phyloP scores from a whole-genome alignment of 2,329 filamentous ascomycete species.

The Aspergillus terreus region DNA sequence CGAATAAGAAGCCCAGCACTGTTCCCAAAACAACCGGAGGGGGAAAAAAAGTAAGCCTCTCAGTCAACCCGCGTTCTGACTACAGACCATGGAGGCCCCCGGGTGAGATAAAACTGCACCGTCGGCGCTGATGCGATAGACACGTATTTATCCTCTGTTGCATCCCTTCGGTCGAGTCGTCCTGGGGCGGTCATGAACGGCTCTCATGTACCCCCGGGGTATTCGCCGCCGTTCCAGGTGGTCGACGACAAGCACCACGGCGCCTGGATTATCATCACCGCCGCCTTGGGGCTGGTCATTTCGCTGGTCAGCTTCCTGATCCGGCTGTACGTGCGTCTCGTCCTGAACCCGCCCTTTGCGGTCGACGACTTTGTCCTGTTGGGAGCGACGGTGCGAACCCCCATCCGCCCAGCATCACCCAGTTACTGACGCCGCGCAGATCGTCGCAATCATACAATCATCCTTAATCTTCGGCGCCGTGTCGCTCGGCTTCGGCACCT shows the following conservation, averaged over 20 bases:
- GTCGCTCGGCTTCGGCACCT: conserved; percentile 32
- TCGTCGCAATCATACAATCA: conserved; percentile 29
- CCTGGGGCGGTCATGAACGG: conserved; percentile 17
- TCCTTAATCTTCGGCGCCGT: conserved; percentile 27
- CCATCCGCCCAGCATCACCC: neutral
- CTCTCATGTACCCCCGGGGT: conserved; percentile 29
- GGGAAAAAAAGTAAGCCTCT: too few relatives aligned
- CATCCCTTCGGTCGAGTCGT: neutral
- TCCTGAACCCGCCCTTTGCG: conserved; percentile 30
- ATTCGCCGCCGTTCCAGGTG: conserved; percentile 35
- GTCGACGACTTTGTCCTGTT: conserved; percentile 32
- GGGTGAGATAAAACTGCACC: too few relatives aligned
- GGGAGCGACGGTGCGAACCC: conserved; percentile 27
- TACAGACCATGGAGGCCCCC: too few relatives aligned
- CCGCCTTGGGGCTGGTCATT: conserved; percentile 34
- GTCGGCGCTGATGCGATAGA: too few relatives aligned
- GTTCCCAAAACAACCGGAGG: too few relatives aligned
- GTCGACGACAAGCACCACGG: conserved; percentile 39
- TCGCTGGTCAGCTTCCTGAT: conserved; percentile 35
- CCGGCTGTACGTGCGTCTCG: conserved; percentile 34
- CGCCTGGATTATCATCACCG: conserved; percentile 36
- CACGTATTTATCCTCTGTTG: neutral
- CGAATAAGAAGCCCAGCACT: too few relatives aligned
- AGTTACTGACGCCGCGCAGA: conserved; percentile 12
- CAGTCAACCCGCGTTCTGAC: too few relatives aligned